A percentile compares a stretch with the other conserved stretches of the same genome.
These are phyloP conservation scores for Colletotrichum coccodes DNA, from an alignment of 2,329 filamentous ascomycete genomes.

Conservation along the genomic window DNA sequence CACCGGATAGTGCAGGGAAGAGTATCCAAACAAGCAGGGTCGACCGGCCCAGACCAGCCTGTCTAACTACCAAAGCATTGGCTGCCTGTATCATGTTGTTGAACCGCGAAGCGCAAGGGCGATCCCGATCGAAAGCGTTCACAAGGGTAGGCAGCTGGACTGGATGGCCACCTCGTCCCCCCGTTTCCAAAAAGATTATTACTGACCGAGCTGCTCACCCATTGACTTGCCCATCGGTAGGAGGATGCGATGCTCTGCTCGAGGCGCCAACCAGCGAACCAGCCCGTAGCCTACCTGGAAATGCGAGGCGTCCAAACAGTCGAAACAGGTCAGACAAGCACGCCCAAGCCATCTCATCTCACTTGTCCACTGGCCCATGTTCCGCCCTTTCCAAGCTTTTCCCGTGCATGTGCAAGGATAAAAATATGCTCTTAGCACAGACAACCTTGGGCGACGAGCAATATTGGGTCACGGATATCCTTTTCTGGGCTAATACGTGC, in stretches of 20 bases:
- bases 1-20: conserved; percentile 2
- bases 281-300: background rate
- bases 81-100: conserved; percentile 21
- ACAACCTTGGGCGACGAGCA: background rate
- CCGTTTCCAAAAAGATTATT: background rate
- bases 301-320: conserved; percentile 21
- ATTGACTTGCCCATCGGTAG: conserved; percentile 6
- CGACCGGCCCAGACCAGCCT: conserved; percentile 3
- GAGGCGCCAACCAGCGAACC: conserved; percentile 6
- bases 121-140: conserved; percentile 31
- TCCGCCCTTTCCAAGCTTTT: conserved; percentile 17
- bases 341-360: conserved; percentile 16
- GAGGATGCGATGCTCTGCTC: background rate
- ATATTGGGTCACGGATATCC: background rate
- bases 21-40: conserved; percentile 22
- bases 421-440: conserved; percentile 5
- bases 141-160: background rate
- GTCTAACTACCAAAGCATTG: conserved; percentile 18
- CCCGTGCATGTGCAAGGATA: background rate
- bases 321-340: conserved; percentile 19
- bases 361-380: background rate
- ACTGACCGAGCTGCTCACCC: conserved; percentile 7
- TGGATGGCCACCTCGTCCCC: background rate
- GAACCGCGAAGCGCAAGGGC: conserved; percentile 23
- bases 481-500: background rate